A percentile compares a stretch with the other conserved stretches of the same genome.
These are phyloP conservation scores for Jacaranda copaia DNA, from an alignment of 257 asterid genomes.

Conservation along the genomic window DNA sequence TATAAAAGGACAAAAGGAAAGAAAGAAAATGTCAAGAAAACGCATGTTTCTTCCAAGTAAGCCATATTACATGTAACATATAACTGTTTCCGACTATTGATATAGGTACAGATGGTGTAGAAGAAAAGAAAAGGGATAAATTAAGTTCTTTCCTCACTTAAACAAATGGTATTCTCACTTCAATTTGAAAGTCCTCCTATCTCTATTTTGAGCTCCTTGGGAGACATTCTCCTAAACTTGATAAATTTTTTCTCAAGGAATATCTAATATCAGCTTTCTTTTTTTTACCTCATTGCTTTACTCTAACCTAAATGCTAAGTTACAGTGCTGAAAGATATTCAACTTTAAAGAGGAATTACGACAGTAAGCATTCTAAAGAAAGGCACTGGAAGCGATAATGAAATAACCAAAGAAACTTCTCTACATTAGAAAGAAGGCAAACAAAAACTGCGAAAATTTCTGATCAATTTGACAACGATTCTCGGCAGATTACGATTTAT, in stretches of 20 bases:
- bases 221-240: too few relatives aligned
- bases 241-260: too few relatives aligned
- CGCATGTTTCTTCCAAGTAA: neutral
- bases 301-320: conserved; percentile 4
- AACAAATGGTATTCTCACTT: too few relatives aligned
- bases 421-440: neutral
- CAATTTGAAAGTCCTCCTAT: too few relatives aligned
- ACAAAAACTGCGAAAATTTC: neutral
- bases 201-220: too few relatives aligned
- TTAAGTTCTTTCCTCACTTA: too few relatives aligned
- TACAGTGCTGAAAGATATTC: neutral
- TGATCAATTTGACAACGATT: conserved; percentile 15
- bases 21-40: neutral
- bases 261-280: neutral
- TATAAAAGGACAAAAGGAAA: neutral
- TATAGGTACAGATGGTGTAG: too few relatives aligned
- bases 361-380: neutral
- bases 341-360: neutral
- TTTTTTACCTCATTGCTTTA: neutral
- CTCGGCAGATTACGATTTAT: neutral
- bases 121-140: too few relatives aligned
- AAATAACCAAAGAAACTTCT: neutral
- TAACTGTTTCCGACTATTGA: too few relatives aligned
- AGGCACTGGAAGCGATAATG: neutral
- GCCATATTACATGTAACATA: conserved; percentile 1